Conservation (phyloP, 805 yeast species). For the Starmerella ratchasimensis region DNA sequence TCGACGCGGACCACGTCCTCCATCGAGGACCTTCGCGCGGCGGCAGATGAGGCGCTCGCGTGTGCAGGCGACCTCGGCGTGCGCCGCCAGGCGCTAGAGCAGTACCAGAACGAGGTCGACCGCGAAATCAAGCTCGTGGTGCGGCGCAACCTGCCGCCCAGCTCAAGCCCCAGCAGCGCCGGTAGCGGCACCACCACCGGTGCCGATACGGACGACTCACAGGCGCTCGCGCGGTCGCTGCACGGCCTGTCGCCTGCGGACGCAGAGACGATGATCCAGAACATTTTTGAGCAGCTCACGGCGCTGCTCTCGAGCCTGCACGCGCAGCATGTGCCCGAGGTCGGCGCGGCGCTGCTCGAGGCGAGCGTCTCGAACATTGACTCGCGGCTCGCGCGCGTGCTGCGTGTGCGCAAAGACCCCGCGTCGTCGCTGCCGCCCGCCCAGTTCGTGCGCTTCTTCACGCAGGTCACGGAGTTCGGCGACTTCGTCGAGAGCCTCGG, state of each 20-base stretch:
- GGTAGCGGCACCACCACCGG: neutral
- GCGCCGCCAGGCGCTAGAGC: constrained; percentile 45
- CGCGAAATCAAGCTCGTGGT: constrained; percentile 63
- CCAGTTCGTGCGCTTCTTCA: constrained; percentile 54
- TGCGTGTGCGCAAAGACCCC: constrained; percentile 63
- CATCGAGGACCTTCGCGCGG: neutral
- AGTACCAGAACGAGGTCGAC: constrained; percentile 55
- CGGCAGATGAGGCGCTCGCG: neutral
- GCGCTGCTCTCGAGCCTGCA: constrained; percentile 1
- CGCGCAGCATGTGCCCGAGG: constrained; percentile 43
- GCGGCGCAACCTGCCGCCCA: constrained; percentile 38
- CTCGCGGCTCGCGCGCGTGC: constrained; percentile 59
- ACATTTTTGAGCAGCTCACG: constrained; percentile 3
- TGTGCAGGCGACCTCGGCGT: constrained; percentile 21
- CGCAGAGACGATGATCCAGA: constrained; percentile 53
- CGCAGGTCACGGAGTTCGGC: constrained; percentile 53
- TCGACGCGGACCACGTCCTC: neutral
- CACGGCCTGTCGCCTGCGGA: constrained; percentile 58
- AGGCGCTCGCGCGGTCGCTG: constrained; percentile 32
- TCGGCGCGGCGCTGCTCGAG: constrained; percentile 44
- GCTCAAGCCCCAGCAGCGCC: no score
- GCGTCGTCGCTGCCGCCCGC: constrained; percentile 42
- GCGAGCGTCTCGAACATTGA: constrained; percentile 58
- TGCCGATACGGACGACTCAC: constrained; percentile 6
- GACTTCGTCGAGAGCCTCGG: constrained; percentile 65